Conservation (phyloP, 768 basidiomycete species). For the Pleurotus citrinopileatus region DNA sequence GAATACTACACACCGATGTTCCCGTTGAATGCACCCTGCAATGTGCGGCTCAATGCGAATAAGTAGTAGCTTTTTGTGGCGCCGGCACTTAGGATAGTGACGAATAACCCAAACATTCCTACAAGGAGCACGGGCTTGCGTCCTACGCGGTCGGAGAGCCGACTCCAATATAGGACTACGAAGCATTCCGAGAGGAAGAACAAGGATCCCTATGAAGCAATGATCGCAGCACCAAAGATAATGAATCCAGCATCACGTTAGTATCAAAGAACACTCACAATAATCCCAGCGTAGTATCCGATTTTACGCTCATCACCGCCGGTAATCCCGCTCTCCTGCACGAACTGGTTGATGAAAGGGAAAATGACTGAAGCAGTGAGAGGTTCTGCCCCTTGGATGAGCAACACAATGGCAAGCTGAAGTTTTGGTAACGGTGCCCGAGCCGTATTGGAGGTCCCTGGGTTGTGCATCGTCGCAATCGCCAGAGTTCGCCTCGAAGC, state of each 20-base stretch:
- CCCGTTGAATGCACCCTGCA: conserved; percentile 31
- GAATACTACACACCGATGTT: conserved; percentile 20
- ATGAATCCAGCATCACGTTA: background rate
- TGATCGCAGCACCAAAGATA: background rate
- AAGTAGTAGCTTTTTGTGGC: conserved; percentile 36
- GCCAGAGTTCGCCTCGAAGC: background rate
- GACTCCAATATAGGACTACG: conserved; percentile 43
- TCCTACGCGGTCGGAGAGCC: conserved; percentile 40
- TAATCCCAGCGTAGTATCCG: conserved; percentile 39
- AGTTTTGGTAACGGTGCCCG: conserved; percentile 27
- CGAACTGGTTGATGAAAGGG: conserved; percentile 36
- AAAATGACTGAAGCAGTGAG: conserved; percentile 36
- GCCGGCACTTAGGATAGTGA: conserved; percentile 41
- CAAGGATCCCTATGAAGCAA: conserved; percentile 35
- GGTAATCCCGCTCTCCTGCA: conserved; percentile 33
- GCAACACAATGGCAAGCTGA: conserved; percentile 27
- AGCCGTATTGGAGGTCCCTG: background rate
- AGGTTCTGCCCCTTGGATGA: conserved; percentile 33
- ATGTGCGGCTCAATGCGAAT: conserved; percentile 20
- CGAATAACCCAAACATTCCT: conserved; percentile 36
- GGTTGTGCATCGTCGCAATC: background rate
- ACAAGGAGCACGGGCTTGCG: conserved; percentile 40
- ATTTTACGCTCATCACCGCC: conserved; percentile 33
- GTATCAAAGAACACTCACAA: conserved; percentile 23
- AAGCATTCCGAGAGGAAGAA: conserved; percentile 43